These are phyloP conservation scores for Phycomyces blakesleeanus DNA, from an alignment of 192 early-diverging fungal species.

Conservation along the genomic window DNA sequence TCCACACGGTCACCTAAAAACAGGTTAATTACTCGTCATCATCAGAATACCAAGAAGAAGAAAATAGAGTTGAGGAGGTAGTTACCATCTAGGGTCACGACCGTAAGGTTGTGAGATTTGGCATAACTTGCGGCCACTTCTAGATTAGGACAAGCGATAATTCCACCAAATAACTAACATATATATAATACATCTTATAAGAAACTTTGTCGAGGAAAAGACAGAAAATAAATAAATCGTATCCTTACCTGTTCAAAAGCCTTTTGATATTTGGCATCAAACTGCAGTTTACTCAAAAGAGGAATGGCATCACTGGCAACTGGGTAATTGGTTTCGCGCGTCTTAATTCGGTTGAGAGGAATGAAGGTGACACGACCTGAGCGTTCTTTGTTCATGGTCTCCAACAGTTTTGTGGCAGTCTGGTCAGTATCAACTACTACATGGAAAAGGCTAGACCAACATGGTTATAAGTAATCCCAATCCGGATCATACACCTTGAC, in stretches of 20 bases:
- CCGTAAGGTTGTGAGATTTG: constrained; percentile 68
- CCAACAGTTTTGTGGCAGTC: constrained; percentile 78
- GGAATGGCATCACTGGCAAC: constrained; percentile 71
- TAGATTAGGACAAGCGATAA: constrained; percentile 81
- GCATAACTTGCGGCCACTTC: constrained; percentile 80
- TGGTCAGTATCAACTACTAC: constrained; percentile 93
- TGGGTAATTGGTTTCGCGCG: constrained; percentile 57
- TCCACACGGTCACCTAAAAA: constrained; percentile 80
- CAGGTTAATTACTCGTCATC: neutral
- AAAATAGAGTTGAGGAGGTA: neutral
- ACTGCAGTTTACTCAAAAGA: constrained; percentile 76
- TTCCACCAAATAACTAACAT: constrained; percentile 77
- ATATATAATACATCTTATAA: no score
- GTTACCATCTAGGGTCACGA: constrained; percentile 80
- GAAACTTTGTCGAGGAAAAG: no score
- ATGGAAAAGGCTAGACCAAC: constrained; percentile 75
- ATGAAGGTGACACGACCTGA: constrained; percentile 91
- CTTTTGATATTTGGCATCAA: constrained; percentile 61
- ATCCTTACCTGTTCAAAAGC: constrained; percentile 76
- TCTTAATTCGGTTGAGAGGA: constrained; percentile 86
- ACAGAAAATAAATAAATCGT: no score
- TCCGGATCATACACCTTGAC: constrained; percentile 1
- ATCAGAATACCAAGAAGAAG: no score
- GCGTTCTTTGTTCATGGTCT: constrained; percentile 51
- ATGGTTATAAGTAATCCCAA: neutral